Evolutionary conservation across 768 basidiomycete species (phyloP).

Genomic region (Mycena epipterygia): DNA sequence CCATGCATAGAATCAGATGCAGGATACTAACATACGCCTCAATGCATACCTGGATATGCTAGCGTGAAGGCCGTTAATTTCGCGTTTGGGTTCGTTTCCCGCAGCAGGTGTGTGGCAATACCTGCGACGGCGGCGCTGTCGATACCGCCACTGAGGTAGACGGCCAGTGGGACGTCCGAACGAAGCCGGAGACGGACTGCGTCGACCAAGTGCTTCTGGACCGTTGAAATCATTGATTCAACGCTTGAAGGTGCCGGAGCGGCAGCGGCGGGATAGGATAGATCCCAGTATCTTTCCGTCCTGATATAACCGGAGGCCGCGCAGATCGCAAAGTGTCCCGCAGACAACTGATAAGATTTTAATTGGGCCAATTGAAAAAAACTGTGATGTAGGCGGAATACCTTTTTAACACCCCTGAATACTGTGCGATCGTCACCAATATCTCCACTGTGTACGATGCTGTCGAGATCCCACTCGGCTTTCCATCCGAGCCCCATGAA

Average conservation of each 20-base stretch:
- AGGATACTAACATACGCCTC: too few relatives aligned
- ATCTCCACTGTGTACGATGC: slow-evolving; percentile 32
- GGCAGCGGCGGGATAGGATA: slow-evolving; percentile 10
- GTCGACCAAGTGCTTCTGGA: slow-evolving; percentile 22
- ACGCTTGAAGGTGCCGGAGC: slow-evolving; percentile 1
- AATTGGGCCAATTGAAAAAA: slow-evolving; percentile 18
- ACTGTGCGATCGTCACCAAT: slow-evolving; percentile 32
- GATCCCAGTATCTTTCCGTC: slow-evolving; percentile 34
- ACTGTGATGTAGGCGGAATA: not conserved
- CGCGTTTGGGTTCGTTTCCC: slow-evolving; percentile 26
- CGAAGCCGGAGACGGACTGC: slow-evolving; percentile 30
- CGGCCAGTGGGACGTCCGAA: slow-evolving; percentile 32
- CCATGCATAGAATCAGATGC: not conserved
- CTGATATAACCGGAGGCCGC: slow-evolving; percentile 21
- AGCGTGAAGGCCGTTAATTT: slow-evolving; percentile 28
- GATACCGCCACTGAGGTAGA: slow-evolving; percentile 38
- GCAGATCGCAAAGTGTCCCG: slow-evolving; percentile 21
- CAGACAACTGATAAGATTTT: slow-evolving; percentile 7
- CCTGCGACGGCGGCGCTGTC: slow-evolving; percentile 36
- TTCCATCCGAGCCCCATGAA: slow-evolving; percentile 36
- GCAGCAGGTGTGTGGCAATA: slow-evolving; percentile 27
- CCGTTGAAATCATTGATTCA: slow-evolving; percentile 22
- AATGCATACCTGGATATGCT: slow-evolving; percentile 21
- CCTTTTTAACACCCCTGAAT: slow-evolving; percentile 29
- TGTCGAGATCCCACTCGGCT: slow-evolving; percentile 36